Evolutionary conservation across 2,329 filamentous ascomycete species (phyloP), one percentile per base, ranked within the genome.

Genomic region (Phaeosphaeriaceae sp.): DNA sequence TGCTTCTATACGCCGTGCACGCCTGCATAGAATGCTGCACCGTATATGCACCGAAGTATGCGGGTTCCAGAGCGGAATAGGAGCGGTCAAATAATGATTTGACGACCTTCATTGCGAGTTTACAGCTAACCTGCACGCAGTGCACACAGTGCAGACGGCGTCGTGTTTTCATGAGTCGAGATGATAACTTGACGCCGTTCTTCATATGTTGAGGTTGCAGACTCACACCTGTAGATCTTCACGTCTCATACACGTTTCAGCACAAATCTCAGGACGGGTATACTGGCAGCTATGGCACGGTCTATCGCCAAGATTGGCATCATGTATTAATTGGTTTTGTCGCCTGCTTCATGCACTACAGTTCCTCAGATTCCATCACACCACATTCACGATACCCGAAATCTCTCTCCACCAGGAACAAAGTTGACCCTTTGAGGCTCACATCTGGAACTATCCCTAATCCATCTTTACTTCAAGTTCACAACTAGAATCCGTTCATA

Each of bases 231-330:
- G 62, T 54, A 53, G 56, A 57, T 57, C 61, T 61, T 62, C 67
- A 52, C 69, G 74, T 75, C 65, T 73, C 73, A 76, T 61, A 31
- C 63, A 48, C 48, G 73, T 76, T 76, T 75, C 73, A 74, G 65
- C 50, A 56, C 50, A 49, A 58, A 58, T 59, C 60, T 51, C 60
- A 58, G 53, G 61, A 40, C 40, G 20, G 24, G 15, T 17, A 58
- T 60, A 56, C 48, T 53, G 45, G 42, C 62, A 56, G 57, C 31
- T 53, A 22, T 25, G 31, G 42, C 41, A 53, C 42, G 41, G 27
- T n/a, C 42, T 41, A 9, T 27, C 25, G 20, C 33, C 48, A 24
- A 40, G 31, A n/a, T 40, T 40, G 48, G 31, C 36, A 50, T 41
- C 47, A 24, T 41, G 19, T 48, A 52, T 59, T 59, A 50, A 51